Conservation (phyloP, 1,284 basidiomycete genomes). For the Apiotrichum domesticum region DNA sequence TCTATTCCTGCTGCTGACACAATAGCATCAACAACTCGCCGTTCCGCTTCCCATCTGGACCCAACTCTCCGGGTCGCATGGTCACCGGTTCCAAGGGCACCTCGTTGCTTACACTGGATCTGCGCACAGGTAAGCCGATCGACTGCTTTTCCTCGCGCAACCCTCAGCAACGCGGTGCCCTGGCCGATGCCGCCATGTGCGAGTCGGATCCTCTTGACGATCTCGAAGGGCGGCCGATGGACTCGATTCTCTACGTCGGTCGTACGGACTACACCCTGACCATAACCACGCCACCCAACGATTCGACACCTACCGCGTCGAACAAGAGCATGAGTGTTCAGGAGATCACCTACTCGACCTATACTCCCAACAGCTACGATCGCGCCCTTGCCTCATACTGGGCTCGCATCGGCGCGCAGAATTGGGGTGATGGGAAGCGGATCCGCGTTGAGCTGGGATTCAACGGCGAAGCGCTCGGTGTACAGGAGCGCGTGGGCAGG, state of each 20-base stretch:
- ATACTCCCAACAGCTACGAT: slow-evolving; percentile 44
- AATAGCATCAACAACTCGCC: slow-evolving; percentile 41
- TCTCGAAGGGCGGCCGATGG: slow-evolving; percentile 30
- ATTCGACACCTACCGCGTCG: slow-evolving; percentile 1
- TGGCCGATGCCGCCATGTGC: slow-evolving; percentile 12
- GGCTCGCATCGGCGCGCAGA: slow-evolving; percentile 28
- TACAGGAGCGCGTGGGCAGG: slow-evolving; percentile 34
- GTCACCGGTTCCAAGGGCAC: slow-evolving; percentile 46
- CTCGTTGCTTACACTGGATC: slow-evolving; percentile 42
- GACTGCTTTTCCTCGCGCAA: slow-evolving; percentile 37
- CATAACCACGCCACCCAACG: slow-evolving; percentile 24
- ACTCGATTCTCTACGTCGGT: slow-evolving; percentile 39
- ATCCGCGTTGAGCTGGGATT: slow-evolving; percentile 42
- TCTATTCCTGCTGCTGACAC: no score
- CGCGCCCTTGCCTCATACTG: slow-evolving; percentile 43
- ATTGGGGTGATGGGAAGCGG: slow-evolving; percentile 18
- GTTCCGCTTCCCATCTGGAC: slow-evolving; percentile 44
- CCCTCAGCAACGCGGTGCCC: background rate
- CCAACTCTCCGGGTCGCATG: slow-evolving; percentile 24
- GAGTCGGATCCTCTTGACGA: slow-evolving; percentile 37
- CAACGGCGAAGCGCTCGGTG: slow-evolving; percentile 41
- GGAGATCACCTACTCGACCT: slow-evolving; percentile 43
- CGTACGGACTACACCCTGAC: slow-evolving; percentile 42
- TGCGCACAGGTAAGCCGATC: slow-evolving; percentile 42
- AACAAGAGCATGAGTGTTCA: slow-evolving; percentile 24